Base-by-base conservation (phyloP, 225 moss, liverwort and hornwort genomes). In the Straminergon stramineum region DNA sequence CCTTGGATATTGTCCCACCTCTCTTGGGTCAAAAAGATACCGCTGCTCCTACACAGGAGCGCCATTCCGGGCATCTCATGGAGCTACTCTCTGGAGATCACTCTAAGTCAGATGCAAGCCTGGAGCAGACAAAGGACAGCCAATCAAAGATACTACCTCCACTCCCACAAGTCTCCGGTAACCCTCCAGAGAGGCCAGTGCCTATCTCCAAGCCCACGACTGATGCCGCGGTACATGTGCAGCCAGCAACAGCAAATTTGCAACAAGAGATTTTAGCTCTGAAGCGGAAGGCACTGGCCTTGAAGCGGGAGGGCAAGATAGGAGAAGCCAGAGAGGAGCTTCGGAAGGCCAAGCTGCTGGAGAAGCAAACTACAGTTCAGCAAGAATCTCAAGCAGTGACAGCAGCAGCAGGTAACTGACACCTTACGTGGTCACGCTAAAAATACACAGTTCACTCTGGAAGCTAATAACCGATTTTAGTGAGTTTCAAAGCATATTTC, bases 321-420 rank as follows among this genome's bases (percentile, higher is more conserved):
- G 91, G 71, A 76, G 99, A 99, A 91, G 99, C 99, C 39, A 93
- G 92, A 85, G 97, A 99, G 69, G 97, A 97, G 90, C 94, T 99
- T 85, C 94, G 93, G 90, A 94, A 94, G 90, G 97, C 97, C 26
- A 99, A 96, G 92, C 70, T 97, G 86, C 85, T 99, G 77, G 97
- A 99, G 93, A 96, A 90, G 81, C 94, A 97, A 90, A 37, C 11
- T 34, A 43, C 92, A 75, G 91, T 85, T 75, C 91, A 91, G 89
- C 89, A 91, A 85, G 92, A 84, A 52, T 82, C 90, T 48, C 85
- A 66, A 77, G 79, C 86, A 70, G 77, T 79, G 39, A 19, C 88
- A 73, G 57, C 84, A 81, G 63, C 84, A 75, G 86, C 88, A 88
- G 92, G 92, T 93, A 87, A 75, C 60, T 89, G 58, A 41, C 64